Percentiles rank a stretch among this genome's conserved stretches.
Conservation (phyloP, 371 early-diverging fungal genomes). For the Nematocida major region DNA sequence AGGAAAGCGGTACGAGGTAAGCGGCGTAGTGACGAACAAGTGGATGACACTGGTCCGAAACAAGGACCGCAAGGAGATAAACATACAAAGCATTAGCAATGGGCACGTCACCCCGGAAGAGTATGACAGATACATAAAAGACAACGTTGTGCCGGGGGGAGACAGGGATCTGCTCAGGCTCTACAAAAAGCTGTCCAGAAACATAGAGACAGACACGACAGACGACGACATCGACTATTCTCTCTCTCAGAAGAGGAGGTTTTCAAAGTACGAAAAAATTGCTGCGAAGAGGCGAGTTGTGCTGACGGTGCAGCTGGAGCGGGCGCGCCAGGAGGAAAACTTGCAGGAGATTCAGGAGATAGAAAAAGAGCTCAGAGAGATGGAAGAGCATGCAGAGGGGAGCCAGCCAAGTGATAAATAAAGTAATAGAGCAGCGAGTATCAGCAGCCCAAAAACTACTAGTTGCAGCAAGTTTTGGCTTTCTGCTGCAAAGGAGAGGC, state of each 20-base stretch:
- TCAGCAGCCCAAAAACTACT: no score
- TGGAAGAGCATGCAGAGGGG: slow-evolving; percentile 1
- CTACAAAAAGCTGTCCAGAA: slow-evolving; percentile 17
- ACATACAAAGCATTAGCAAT: slow-evolving; percentile 56
- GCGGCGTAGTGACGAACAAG: slow-evolving; percentile 39
- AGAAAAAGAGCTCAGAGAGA: slow-evolving; percentile 34
- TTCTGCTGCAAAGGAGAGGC: no score
- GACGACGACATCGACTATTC: slow-evolving; percentile 56
- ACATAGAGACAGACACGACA: slow-evolving; percentile 43
- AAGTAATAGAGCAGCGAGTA: background rate
- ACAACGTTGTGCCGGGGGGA: slow-evolving; percentile 29
- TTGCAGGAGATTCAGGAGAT: slow-evolving; percentile 55
- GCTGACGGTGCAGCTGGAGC: slow-evolving; percentile 46
- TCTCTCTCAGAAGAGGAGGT: slow-evolving; percentile 46
- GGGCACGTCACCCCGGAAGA: slow-evolving; percentile 48
- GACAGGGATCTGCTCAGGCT: slow-evolving; percentile 26
- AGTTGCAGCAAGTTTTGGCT: no score
- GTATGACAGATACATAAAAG: slow-evolving; percentile 46
- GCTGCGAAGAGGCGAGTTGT: slow-evolving; percentile 47
- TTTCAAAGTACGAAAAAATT: slow-evolving; percentile 43
- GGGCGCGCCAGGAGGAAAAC: slow-evolving; percentile 37
- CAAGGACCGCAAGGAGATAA: slow-evolving; percentile 36
- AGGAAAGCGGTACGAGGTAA: slow-evolving; percentile 51
- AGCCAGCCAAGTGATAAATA: background rate
- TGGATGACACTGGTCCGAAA: slow-evolving; percentile 49